Base-by-base conservation (phyloP, 2,329 filamentous ascomycete species). In the Macroventuria anomochaeta region DNA sequence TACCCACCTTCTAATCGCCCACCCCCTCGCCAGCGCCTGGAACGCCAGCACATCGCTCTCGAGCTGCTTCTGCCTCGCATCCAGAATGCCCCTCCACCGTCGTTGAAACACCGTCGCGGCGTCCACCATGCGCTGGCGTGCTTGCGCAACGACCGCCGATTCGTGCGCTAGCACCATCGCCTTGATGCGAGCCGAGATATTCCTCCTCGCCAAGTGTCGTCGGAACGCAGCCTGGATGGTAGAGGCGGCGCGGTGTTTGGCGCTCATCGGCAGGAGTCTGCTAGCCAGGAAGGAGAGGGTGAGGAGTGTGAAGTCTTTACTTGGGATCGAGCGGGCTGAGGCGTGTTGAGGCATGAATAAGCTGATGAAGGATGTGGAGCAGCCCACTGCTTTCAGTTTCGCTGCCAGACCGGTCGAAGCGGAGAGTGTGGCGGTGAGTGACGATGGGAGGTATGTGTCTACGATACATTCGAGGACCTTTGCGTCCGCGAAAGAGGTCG, bases 201-300 rank as follows among this genome's bases (percentile, higher is more conserved):
- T 60, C 15, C 65, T 58, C 23, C 76, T 69, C 10, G 65, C 50
- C n/a, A 72, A 48, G 46, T 62, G 62, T 5, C 54, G 38, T 15
- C 84, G 79, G 74, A 80, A 86, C 6, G 76, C 75, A 13, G 74
- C 72, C 63, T 87, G 84, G 13, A 88, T 77, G 0, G 75, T 74
- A 2, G 74, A 66, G 0, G 83, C 83, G 2, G 84, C 84, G 36
- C 80, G 78, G 52, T 78, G 74, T 11, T 72, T 73, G 50, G 76
- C 76, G 1, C 79, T 78, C 5, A 83, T 76, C 0, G 80, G 78
- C 3, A 87, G 74, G 1, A 87, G 73, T 33, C 84, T 79, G 3
- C 82, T 85, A 34, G 83, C 84, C 5, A 88, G 78, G 66, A 86
- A 86, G 3, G 83, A 78, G 7, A 88, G 79, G 2, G 81, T 79